A percentile compares a stretch with the other conserved stretches of the same genome.
These are phyloP conservation scores for Garcia nutans DNA, from an alignment of 345 rosid species.

Conservation along the genomic window DNA sequence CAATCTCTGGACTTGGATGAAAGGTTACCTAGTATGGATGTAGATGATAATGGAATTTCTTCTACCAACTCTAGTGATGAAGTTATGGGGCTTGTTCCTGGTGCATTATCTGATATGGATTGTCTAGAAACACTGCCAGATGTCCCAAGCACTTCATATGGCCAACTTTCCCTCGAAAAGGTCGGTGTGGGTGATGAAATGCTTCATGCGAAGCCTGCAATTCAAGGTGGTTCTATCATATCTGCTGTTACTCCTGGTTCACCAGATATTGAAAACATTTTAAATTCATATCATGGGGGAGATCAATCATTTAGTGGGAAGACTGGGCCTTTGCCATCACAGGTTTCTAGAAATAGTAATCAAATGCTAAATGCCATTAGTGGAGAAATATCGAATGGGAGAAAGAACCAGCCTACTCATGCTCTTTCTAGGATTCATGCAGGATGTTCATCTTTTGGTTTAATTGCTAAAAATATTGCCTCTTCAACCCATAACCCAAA, in stretches of 20 bases:
- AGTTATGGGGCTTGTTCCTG: slow-evolving; percentile 32
- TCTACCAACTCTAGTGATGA: slow-evolving; percentile 39
- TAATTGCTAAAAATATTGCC: slow-evolving; percentile 40
- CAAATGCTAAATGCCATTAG: slow-evolving; percentile 22
- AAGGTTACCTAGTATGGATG: slow-evolving; percentile 25
- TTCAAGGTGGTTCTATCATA: slow-evolving; percentile 31
- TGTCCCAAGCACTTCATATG: slow-evolving; percentile 18
- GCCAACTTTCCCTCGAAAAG: slow-evolving; percentile 33
- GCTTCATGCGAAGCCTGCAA: slow-evolving; percentile 30
- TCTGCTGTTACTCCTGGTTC: slow-evolving; percentile 30
- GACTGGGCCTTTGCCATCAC: slow-evolving; percentile 29
- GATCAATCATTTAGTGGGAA: slow-evolving; percentile 33
- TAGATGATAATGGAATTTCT: slow-evolving; percentile 34
- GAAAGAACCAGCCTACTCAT: slow-evolving; percentile 37
- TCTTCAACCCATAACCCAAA: slow-evolving; percentile 48
- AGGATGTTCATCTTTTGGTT: slow-evolving; percentile 38
- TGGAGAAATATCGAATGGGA: slow-evolving; percentile 39
- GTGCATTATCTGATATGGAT: slow-evolving; percentile 36
- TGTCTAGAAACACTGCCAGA: slow-evolving; percentile 39
- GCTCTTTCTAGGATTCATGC: slow-evolving; percentile 44
- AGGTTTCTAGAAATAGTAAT: slow-evolving; percentile 30
- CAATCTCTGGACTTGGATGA: slow-evolving; percentile 24
- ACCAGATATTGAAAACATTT: slow-evolving; percentile 30
- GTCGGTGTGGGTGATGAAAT: slow-evolving; percentile 30
- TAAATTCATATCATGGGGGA: slow-evolving; percentile 24